Evolutionary conservation across 352 stramenopile genomes (phyloP).

Genomic region (Pythium rhizo-oryzae): DNA sequence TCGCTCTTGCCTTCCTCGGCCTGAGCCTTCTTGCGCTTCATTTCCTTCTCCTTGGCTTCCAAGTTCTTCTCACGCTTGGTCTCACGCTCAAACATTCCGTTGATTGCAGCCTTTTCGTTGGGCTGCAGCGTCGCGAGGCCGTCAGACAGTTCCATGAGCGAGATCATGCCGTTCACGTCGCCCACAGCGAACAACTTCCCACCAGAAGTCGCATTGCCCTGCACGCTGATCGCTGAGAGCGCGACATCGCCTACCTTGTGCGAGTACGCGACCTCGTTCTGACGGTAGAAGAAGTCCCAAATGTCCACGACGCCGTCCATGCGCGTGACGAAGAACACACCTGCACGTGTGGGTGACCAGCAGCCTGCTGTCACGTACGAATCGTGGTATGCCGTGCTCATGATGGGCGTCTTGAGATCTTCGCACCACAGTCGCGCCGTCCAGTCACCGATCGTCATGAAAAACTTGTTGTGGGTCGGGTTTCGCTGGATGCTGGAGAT

Average conservation of each 20-base stretch:
- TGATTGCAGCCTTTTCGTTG: slow-evolving; percentile 96
- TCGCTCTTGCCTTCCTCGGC: slow-evolving; percentile 85
- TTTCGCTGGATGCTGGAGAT: slow-evolving; percentile 97
- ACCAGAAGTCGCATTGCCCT: slow-evolving; percentile 87
- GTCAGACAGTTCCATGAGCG: slow-evolving; percentile 95
- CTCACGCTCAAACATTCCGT: slow-evolving; percentile 96
- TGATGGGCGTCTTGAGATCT: slow-evolving; percentile 97
- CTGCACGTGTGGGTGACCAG: slow-evolving; percentile 95
- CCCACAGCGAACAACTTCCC: slow-evolving; percentile 95
- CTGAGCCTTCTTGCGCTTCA: slow-evolving; percentile 80
- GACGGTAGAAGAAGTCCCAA: slow-evolving; percentile 98
- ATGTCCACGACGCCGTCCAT: slow-evolving; percentile 98
- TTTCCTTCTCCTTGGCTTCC: slow-evolving; percentile 89
- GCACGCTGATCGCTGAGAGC: slow-evolving; percentile 93
- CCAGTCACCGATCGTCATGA: slow-evolving; percentile 98
- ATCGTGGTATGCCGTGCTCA: slow-evolving; percentile 97
- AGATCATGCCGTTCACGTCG: slow-evolving; percentile 96
- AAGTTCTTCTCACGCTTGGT: slow-evolving; percentile 97
- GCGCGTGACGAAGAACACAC: slow-evolving; percentile 97
- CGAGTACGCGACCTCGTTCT: slow-evolving; percentile 97
- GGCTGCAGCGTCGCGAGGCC: slow-evolving; percentile 88
- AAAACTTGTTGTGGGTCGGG: slow-evolving; percentile 98
- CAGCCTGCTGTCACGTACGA: slow-evolving; percentile 97
- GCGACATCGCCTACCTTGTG: slow-evolving; percentile 95
- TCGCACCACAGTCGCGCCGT: slow-evolving; percentile 96